Percentiles rank a stretch among this genome's conserved stretches.
Evolutionary conservation across 2,329 filamentous ascomycete genomes (phyloP).

Genomic region (Dothistroma septosporum): DNA sequence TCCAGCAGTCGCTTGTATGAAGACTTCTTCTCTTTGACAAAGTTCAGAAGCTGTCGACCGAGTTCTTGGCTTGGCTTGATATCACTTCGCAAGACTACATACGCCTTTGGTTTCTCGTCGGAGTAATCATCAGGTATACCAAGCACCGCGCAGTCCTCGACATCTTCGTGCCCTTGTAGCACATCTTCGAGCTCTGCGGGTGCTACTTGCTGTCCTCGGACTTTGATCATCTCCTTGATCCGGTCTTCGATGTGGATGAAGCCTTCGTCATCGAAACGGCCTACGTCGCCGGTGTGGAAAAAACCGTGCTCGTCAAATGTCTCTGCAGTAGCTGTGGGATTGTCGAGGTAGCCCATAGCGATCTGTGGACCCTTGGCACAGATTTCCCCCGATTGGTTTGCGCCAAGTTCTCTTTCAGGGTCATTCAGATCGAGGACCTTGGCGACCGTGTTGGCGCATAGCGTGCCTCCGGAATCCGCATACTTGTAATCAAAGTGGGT

Average conservation of each 20-base stretch:
- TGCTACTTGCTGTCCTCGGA: slow-evolving; percentile 60
- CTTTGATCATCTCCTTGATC: slow-evolving; percentile 66
- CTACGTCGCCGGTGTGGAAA: slow-evolving; percentile 57
- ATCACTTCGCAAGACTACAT: slow-evolving; percentile 46
- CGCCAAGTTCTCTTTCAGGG: slow-evolving; percentile 42
- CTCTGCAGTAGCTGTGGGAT: slow-evolving; percentile 34
- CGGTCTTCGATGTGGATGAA: slow-evolving; percentile 57
- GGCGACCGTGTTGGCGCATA: slow-evolving; percentile 56
- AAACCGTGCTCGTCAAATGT: slow-evolving; percentile 49
- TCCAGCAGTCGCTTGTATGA: slow-evolving; percentile 63
- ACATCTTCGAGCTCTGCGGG: slow-evolving; percentile 62
- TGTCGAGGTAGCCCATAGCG: slow-evolving; percentile 38
- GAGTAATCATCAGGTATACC: slow-evolving; percentile 53
- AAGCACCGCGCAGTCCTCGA: slow-evolving; percentile 57
- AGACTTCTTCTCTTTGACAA: slow-evolving; percentile 63
- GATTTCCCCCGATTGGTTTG: slow-evolving; percentile 50
- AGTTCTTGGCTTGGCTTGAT: slow-evolving; percentile 19
- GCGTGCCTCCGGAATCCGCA: slow-evolving; percentile 51
- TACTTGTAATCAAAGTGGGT: slow-evolving; percentile 56
- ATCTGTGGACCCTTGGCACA: slow-evolving; percentile 36
- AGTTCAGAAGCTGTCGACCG: slow-evolving; percentile 50
- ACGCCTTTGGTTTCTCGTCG: slow-evolving; percentile 56
- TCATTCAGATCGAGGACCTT: slow-evolving; percentile 56
- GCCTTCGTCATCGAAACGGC: slow-evolving; percentile 52
- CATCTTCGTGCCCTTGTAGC: slow-evolving; percentile 53